Conservation (phyloP, 2,329 filamentous ascomycete species). For the Monosporascus sp. region DNA sequence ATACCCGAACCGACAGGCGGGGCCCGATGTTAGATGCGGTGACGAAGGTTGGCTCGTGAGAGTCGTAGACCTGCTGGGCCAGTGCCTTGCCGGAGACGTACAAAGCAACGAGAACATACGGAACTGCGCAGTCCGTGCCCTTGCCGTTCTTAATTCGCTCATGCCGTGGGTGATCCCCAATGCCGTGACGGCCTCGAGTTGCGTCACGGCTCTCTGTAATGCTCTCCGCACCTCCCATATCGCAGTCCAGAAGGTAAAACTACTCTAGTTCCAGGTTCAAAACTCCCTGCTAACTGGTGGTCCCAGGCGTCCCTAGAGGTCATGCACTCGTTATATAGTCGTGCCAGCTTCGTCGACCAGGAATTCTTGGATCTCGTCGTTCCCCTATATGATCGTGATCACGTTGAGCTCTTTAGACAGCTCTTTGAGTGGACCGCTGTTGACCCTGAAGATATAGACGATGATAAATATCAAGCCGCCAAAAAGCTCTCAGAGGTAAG, state of each 20-base stretch:
- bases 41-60: slow-evolving; percentile 84
- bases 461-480: slow-evolving; percentile 84
- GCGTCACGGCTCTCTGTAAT: slow-evolving; percentile 65
- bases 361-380: slow-evolving; percentile 75
- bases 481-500: slow-evolving; percentile 91
- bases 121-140: slow-evolving; percentile 67
- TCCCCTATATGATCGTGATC: slow-evolving; percentile 71
- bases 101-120: slow-evolving; percentile 63
- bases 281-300: slow-evolving; percentile 4
- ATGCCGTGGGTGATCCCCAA: slow-evolving; percentile 86
- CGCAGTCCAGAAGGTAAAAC: slow-evolving; percentile 66
- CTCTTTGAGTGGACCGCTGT: slow-evolving; percentile 78
- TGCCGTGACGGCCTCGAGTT: slow-evolving; percentile 67
- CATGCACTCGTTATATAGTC: slow-evolving; percentile 75
- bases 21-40: slow-evolving; percentile 67
- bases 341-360: slow-evolving; percentile 67
- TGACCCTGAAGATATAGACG: slow-evolving; percentile 77
- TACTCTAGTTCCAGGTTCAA: background rate
- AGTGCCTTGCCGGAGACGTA: slow-evolving; percentile 64
- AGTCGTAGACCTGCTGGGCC: slow-evolving; percentile 67
- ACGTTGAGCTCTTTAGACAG: slow-evolving; percentile 65
- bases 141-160: slow-evolving; percentile 72
- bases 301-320: slow-evolving; percentile 73
- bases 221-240: slow-evolving; percentile 67
- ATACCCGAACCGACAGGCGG: slow-evolving; percentile 67